Evolutionary conservation across 2,329 filamentous ascomycete species (phyloP), one percentile per base, ranked within the genome.

Genomic region (Pseudogymnoascus sp.): DNA sequence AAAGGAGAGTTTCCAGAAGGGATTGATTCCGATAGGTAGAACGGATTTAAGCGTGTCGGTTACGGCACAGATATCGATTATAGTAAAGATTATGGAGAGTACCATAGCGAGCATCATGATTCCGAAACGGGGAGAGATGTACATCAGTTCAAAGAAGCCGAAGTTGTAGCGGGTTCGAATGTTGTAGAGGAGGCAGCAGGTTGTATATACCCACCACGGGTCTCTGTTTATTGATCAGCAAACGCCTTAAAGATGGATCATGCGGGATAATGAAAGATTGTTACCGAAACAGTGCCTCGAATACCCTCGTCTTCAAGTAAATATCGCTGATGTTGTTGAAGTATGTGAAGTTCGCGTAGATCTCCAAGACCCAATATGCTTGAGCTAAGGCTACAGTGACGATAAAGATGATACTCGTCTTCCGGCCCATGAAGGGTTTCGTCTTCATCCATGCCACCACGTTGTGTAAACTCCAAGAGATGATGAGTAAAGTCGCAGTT

Each of bases 191-290:
- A 89, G 76, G 21, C 78, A 83, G 65, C 80, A 68, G 1, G 80
- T 82, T 0, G 85, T 86, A 66, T 86, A 85, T 16, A 88, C 80
- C 86, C 86, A 88, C 86, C 86, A 88, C 0, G 86, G 86, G 66
- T 88, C 86, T 8, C 80, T 81, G 34, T 8, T 42, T 60, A 25
- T 43, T 21, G 18, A 21, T 63, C 42, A 87, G 75, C 68, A 87
- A 87, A 0, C 85, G 85, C 62, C 38, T 43, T 8, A 18, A 3
- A 23, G 18, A 43, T 16, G 40, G 9, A 3, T 4, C 21, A 6
- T 21, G 16, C 18, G 3, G 7, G 21, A 16, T 16, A 7, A 2
- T n/a, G 40, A 43, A 43, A 21, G n/a, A 7, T 23, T 23, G 5
- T 23, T 43, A 43, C 40, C 40, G 18, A 16, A 43, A 43, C 9